These are phyloP conservation scores for Picochlorum sp. DNA, from an alignment of 139 green algal genomes.

Conservation along the genomic window DNA sequence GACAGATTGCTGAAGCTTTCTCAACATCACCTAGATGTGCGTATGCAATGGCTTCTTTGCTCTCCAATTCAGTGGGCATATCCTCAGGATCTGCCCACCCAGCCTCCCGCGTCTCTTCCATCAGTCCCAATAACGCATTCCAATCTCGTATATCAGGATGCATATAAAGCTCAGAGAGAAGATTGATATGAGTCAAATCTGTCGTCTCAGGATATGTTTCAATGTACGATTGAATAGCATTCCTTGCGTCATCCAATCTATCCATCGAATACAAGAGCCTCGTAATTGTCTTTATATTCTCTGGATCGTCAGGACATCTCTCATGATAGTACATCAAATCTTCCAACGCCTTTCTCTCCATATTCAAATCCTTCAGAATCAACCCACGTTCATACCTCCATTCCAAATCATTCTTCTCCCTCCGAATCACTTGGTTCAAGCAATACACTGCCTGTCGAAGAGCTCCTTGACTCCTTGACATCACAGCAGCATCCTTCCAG, in stretches of 20 bases:
- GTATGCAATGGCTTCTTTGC: conserved; percentile 46
- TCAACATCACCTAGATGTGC: conserved; percentile 41
- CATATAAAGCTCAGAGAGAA: conserved; percentile 72
- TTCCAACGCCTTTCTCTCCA: conserved; percentile 33
- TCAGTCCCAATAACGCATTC: conserved; percentile 35
- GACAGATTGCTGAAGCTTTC: conserved; percentile 22
- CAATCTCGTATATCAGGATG: conserved; percentile 36
- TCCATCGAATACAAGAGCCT: conserved; percentile 54
- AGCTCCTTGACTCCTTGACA: conserved; percentile 59
- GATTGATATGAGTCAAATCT: conserved; percentile 81
- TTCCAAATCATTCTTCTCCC: conserved; percentile 57
- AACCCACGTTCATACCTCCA: conserved; percentile 56
- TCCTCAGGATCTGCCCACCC: conserved; percentile 16
- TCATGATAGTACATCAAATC: conserved; percentile 25
- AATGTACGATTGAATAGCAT: conserved; percentile 44
- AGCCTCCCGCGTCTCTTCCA: conserved; percentile 36
- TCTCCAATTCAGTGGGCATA: conserved; percentile 62
- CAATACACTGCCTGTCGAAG: conserved; percentile 82
- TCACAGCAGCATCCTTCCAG: conserved; percentile 67
- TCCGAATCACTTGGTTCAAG: conserved; percentile 51
- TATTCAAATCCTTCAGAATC: conserved; percentile 48
- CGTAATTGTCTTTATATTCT: conserved; percentile 59
- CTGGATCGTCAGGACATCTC: conserved; percentile 29
- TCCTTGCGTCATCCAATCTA: conserved; percentile 33
- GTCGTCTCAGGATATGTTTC: conserved; percentile 24